Evolutionary conservation across 2,329 filamentous ascomycete species (phyloP).

Genomic region (Pseudopyrenochaeta lycopersici): DNA sequence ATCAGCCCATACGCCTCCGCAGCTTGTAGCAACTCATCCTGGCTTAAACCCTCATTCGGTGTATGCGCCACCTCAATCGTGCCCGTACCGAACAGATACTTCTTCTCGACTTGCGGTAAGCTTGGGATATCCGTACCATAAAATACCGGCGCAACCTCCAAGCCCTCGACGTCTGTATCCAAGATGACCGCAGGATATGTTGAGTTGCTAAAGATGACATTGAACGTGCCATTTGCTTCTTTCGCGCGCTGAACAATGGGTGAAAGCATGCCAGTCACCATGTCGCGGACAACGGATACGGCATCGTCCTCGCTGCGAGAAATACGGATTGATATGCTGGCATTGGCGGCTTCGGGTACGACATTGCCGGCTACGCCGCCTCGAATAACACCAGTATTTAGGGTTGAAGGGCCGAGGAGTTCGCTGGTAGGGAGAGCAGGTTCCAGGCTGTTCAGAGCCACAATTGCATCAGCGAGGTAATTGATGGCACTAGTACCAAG

Average conservation of each 20-base stretch:
- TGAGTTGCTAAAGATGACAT: constrained; percentile 14
- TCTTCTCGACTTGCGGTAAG: constrained; percentile 30
- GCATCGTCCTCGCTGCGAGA: constrained; percentile 30
- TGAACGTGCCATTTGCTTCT: constrained; percentile 23
- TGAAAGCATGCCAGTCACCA: constrained; percentile 24
- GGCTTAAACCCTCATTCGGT: constrained; percentile 27
- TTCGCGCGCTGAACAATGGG: constrained; percentile 22
- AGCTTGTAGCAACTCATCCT: constrained; percentile 28
- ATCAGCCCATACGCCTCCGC: constrained; percentile 35
- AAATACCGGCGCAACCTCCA: constrained; percentile 34
- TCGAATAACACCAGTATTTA: constrained; percentile 81
- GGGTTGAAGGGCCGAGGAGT: constrained; percentile 65
- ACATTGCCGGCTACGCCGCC: constrained; percentile 89
- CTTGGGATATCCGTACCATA: constrained; percentile 36
- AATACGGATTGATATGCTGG: constrained; percentile 66
- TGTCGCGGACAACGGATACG: constrained; percentile 21
- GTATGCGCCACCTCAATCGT: constrained; percentile 36
- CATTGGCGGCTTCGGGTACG: constrained; percentile 76
- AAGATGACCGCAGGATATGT: constrained; percentile 25
- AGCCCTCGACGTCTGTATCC: constrained; percentile 29
- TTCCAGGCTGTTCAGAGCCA: constrained; percentile 63
- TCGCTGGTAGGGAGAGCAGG: constrained; percentile 54
- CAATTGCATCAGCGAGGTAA: constrained; percentile 75
- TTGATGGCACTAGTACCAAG: constrained; percentile 85
- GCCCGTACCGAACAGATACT: constrained; percentile 31